Percentiles rank a stretch among this genome's conserved stretches.
phyloP scores from a whole-genome alignment of 176 grass and related monocot genomes.

The Eragrostis curvula region DNA sequence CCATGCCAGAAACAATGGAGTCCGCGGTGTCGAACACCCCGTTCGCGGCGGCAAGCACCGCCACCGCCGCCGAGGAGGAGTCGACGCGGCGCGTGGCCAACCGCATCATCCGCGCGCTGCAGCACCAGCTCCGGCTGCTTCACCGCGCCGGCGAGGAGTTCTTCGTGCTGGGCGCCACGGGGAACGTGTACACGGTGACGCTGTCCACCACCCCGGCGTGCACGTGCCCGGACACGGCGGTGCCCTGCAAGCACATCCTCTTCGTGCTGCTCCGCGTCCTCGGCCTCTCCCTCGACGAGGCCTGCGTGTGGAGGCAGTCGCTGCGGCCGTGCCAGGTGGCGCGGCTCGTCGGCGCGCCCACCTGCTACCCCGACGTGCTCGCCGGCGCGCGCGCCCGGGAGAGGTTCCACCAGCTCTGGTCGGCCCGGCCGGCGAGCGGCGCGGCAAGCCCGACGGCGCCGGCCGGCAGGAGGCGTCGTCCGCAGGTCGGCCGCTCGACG shows the following conservation, averaged over 20 bases:
- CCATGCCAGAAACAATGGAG: slow-evolving; percentile 37
- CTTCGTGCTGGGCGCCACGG: slow-evolving; percentile 81
- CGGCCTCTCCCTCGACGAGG: slow-evolving; percentile 76
- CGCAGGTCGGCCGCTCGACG: slow-evolving; percentile 26
- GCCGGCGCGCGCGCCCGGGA: slow-evolving; percentile 64
- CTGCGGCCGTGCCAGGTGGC: slow-evolving; percentile 77
- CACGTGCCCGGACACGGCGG: slow-evolving; percentile 81
- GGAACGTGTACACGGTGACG: slow-evolving; percentile 90
- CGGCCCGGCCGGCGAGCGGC: background rate
- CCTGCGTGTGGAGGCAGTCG: slow-evolving; percentile 76
- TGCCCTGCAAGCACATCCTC: slow-evolving; percentile 94
- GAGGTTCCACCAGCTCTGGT: slow-evolving; percentile 65
- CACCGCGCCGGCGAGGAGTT: slow-evolving; percentile 67
- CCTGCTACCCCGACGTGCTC: slow-evolving; percentile 47
- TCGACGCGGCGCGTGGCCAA: slow-evolving; percentile 51
- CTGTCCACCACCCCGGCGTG: slow-evolving; percentile 61
- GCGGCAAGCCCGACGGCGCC: background rate
- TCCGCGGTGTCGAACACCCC: background rate
- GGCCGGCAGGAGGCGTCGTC: slow-evolving; percentile 3
- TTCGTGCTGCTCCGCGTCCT: slow-evolving; percentile 95
- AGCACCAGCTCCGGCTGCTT: slow-evolving; percentile 70
- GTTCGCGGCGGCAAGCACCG: background rate
- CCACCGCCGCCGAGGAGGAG: slow-evolving; percentile 32
- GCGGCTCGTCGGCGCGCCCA: slow-evolving; percentile 64
- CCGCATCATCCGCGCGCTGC: slow-evolving; percentile 76